These are phyloP conservation scores for Phytopythium cucurbitacearum DNA, from an alignment of 352 stramenopile genomes.

Conservation along the genomic window DNA sequence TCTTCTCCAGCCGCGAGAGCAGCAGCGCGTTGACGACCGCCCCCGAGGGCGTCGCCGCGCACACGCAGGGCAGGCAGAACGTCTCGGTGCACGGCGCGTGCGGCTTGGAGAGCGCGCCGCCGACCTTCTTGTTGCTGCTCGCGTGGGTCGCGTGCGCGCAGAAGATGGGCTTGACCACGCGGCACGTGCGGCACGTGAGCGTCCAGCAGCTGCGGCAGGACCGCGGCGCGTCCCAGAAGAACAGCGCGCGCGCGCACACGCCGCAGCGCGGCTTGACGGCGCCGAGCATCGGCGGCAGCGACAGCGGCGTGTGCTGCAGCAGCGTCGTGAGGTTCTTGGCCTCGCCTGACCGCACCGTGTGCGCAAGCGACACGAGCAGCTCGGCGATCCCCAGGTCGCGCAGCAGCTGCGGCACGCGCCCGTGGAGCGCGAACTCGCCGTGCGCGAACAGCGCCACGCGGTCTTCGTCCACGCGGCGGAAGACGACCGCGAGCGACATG, in stretches of 20 bases:
- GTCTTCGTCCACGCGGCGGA: conserved; percentile 52
- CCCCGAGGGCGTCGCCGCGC: conserved; percentile 53
- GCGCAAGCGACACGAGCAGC: conserved; percentile 51
- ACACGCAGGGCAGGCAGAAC: conserved; percentile 72
- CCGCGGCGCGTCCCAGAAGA: conserved; percentile 59
- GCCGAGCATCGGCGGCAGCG: conserved; percentile 7
- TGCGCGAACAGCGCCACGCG: conserved; percentile 65
- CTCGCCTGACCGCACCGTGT: conserved; percentile 58
- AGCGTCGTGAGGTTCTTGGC: conserved; percentile 72
- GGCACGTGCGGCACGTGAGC: conserved; percentile 57
- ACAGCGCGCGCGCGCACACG: conserved; percentile 49
- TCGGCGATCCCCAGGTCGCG: conserved; percentile 57
- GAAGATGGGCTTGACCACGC: conserved; percentile 70
- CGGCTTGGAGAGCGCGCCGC: neutral
- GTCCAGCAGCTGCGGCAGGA: conserved; percentile 66
- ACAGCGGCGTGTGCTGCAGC: conserved; percentile 22
- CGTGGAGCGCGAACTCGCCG: conserved; percentile 59
- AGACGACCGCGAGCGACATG: conserved; percentile 59
- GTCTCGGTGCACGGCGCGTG: conserved; percentile 58
- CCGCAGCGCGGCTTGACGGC: conserved; percentile 34
- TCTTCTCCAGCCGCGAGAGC: conserved; percentile 60
- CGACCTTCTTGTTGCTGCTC: conserved; percentile 5
- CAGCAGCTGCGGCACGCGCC: conserved; percentile 43
- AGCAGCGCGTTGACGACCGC: conserved; percentile 66
- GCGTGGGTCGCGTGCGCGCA: conserved; percentile 56